Evolutionary conservation across 2,329 filamentous ascomycete genomes (phyloP).

Genomic region (Xylariaceae sp.): DNA sequence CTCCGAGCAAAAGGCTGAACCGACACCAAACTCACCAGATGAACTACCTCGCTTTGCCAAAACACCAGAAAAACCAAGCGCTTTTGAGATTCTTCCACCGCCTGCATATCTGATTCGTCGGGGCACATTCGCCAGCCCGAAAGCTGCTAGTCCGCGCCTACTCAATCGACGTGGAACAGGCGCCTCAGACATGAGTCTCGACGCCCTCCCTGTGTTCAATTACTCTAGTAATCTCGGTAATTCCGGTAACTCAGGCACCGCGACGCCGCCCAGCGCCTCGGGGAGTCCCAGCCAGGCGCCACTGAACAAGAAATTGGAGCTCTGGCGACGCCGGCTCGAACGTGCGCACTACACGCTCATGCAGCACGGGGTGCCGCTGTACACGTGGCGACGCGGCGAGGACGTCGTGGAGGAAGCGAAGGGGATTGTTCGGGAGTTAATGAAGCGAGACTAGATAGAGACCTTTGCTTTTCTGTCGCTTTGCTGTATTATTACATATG

Average conservation of each 20-base stretch:
- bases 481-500: background rate
- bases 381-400: constrained; percentile 66
- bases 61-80: constrained; percentile 8
- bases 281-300: constrained; percentile 21
- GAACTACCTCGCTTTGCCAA: background rate
- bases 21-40: background rate
- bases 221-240: background rate
- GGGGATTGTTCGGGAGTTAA: constrained; percentile 54
- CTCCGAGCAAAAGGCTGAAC: constrained; percentile 28
- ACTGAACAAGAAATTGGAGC: constrained; percentile 62
- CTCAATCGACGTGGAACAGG: constrained; percentile 30
- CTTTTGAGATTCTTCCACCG: constrained; percentile 19
- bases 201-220: constrained; percentile 30
- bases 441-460: constrained; percentile 38
- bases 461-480: background rate
- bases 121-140: constrained; percentile 36
- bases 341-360: constrained; percentile 58
- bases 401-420: constrained; percentile 65
- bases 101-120: constrained; percentile 46
- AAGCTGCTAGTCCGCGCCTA: constrained; percentile 20
- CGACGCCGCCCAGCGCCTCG: constrained; percentile 16
- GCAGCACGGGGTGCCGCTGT: constrained; percentile 60
- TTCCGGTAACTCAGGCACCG: constrained; percentile 20
- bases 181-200: constrained; percentile 39
- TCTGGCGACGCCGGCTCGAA: constrained; percentile 65